A percentile compares a stretch with the other conserved stretches of the same genome.
Conservation (phyloP, 225 moss, liverwort and hornwort species). For the Physcomitrellopsis africana region DNA sequence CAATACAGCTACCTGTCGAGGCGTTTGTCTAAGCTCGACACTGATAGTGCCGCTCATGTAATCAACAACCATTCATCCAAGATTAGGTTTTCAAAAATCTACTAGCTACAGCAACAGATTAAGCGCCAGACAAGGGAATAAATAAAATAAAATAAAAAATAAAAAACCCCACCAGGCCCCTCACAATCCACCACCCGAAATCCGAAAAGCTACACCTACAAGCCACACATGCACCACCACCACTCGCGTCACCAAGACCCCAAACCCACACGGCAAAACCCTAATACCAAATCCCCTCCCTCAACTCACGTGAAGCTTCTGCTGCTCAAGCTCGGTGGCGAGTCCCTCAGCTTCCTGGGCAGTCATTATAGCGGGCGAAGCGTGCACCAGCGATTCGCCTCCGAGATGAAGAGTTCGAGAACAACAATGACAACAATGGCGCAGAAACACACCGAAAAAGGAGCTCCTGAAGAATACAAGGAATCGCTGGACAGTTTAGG, state of each 20-base stretch:
- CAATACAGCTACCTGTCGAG: background rate
- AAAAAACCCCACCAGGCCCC: background rate
- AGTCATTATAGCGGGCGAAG: constrained; percentile 15
- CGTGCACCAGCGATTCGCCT: background rate
- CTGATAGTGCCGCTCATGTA: too few species aligned
- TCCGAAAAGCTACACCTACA: too few species aligned
- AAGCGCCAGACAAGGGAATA: background rate
- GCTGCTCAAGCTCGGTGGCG: constrained; percentile 36
- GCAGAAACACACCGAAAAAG: background rate
- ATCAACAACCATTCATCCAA: too few species aligned
- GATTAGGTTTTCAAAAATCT: background rate
- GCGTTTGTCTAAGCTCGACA: too few species aligned
- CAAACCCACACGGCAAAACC: constrained; percentile 1
- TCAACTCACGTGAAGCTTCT: constrained; percentile 29
- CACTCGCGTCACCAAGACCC: background rate
- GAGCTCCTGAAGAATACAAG: fast-evolving
- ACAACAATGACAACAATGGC: background rate
- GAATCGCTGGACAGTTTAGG: background rate
- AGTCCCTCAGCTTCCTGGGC: constrained; percentile 26
- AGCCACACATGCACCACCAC: background rate
- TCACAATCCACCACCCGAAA: background rate
- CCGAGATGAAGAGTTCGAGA: background rate
- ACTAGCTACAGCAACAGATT: too few species aligned
- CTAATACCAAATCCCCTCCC: background rate
- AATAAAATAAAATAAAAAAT: background rate